A percentile compares a stretch with the other conserved stretches of the same genome.
Evolutionary conservation across 1,284 basidiomycete genomes (phyloP).

Genomic region (Xerocomus minutiporus): DNA sequence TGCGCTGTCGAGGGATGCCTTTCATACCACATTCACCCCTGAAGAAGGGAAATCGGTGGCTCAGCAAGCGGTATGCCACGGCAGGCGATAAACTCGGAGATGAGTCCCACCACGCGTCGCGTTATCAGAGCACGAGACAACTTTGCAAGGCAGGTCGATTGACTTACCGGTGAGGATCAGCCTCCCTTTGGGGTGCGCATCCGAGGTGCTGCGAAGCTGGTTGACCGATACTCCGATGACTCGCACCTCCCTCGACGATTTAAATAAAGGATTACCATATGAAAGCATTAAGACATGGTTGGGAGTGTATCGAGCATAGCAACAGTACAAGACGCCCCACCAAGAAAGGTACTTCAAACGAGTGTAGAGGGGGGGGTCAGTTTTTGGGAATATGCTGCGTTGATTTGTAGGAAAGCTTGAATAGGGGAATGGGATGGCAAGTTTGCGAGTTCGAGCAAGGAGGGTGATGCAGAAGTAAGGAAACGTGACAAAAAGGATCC

Average conservation of each 20-base stretch:
- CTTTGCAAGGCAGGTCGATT: slow-evolving; percentile 6
- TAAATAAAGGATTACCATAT: slow-evolving; percentile 34
- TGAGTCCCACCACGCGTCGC: slow-evolving; percentile 2
- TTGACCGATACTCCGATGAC: slow-evolving; percentile 4
- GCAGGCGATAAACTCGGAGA: slow-evolving; percentile 9
- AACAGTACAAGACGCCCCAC: slow-evolving; percentile 33
- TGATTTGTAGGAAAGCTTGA: slow-evolving; percentile 15
- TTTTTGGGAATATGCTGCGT: slow-evolving; percentile 23
- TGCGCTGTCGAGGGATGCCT: slow-evolving; percentile 5
- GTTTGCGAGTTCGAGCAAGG: slow-evolving; percentile 17
- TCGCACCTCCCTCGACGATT: slow-evolving; percentile 13
- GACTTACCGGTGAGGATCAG: slow-evolving; percentile 12
- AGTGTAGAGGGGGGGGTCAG: slow-evolving; percentile 27
- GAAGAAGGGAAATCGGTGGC: slow-evolving; percentile 7
- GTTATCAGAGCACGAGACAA: not conserved
- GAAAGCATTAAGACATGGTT: slow-evolving; percentile 36
- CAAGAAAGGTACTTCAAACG: slow-evolving; percentile 29
- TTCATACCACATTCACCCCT: slow-evolving; percentile 4
- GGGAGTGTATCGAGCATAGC: slow-evolving; percentile 33
- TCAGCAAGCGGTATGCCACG: slow-evolving; percentile 11
- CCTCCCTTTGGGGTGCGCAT: slow-evolving; percentile 3
- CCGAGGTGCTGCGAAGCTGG: slow-evolving; percentile 10
- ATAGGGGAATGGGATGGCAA: slow-evolving; percentile 9
- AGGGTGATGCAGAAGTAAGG: slow-evolving; percentile 22
- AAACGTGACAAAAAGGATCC: slow-evolving; percentile 22